These are phyloP conservation scores for Paraconiothyrium sp. DNA, from an alignment of 2,329 filamentous ascomycete species.

Conservation along the genomic window DNA sequence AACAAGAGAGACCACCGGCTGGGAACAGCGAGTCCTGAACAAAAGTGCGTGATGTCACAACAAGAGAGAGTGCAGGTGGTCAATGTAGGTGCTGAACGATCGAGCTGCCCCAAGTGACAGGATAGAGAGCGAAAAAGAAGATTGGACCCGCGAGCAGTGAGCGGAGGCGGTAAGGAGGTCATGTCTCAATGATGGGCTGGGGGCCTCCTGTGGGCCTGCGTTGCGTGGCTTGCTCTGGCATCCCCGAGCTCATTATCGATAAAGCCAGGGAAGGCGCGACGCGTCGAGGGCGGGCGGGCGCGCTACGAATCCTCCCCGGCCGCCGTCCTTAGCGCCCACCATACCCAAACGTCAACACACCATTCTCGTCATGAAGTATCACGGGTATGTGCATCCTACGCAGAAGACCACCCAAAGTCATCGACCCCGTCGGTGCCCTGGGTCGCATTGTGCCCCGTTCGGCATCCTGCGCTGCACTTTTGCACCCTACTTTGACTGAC, in stretches of 20 bases:
- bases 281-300: background rate
- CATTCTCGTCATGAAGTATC: slow-evolving; percentile 28
- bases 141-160: background rate
- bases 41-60: slow-evolving; percentile 8
- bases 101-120: background rate
- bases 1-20: background rate
- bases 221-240: background rate
- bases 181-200: slow-evolving; percentile 1
- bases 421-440: too few relatives aligned
- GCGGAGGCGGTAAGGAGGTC: background rate
- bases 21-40: background rate
- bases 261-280: slow-evolving; percentile 15
- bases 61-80: background rate
- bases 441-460: too few relatives aligned
- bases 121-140: background rate
- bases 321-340: slow-evolving; percentile 1
- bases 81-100: background rate
- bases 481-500: background rate
- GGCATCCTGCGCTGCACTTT: too few relatives aligned
- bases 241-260: slow-evolving; percentile 22
- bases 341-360: background rate
- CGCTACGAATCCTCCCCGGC: background rate
- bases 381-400: slow-evolving; percentile 22
- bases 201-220: background rate
- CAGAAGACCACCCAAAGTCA: background rate